These are phyloP conservation scores for Arthrinium phaeospermum DNA, from an alignment of 2,329 filamentous ascomycete genomes.

Conservation along the genomic window DNA sequence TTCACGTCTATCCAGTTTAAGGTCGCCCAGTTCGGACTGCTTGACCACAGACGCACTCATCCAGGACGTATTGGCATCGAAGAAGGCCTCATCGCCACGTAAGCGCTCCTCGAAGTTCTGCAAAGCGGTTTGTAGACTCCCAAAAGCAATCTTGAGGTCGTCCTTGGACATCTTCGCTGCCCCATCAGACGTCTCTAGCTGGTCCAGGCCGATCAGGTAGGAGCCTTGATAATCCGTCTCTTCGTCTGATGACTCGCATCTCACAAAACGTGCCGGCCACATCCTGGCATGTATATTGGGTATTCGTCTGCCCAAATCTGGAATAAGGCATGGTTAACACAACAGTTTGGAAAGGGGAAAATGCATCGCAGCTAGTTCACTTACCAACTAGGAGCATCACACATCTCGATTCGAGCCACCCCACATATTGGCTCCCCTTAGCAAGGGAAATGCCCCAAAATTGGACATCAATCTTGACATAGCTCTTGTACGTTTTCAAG, in stretches of 20 bases:
- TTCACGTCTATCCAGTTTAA: constrained; percentile 53
- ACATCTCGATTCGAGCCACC: constrained; percentile 69
- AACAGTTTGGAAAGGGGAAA: background rate
- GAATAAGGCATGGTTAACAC: background rate
- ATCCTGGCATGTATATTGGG: constrained; percentile 60
- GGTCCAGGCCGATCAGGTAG: constrained; percentile 65
- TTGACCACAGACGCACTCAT: constrained; percentile 49
- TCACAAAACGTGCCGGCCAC: constrained; percentile 67
- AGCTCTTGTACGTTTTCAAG: constrained; percentile 56
- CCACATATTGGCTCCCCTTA: constrained; percentile 61
- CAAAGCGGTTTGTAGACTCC: constrained; percentile 50
- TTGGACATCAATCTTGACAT: constrained; percentile 65
- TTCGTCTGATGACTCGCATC: constrained; percentile 33
- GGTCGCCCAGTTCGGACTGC: constrained; percentile 44
- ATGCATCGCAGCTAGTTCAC: constrained; percentile 29
- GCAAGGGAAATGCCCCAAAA: constrained; percentile 67
- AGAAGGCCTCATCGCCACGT: constrained; percentile 52
- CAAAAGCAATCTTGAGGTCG: constrained; percentile 48
- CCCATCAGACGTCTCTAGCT: constrained; percentile 32
- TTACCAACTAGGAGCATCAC: constrained; percentile 63
- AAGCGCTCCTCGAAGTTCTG: constrained; percentile 56
- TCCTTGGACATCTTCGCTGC: constrained; percentile 40
- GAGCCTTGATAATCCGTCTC: constrained; percentile 60
- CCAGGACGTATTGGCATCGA: constrained; percentile 55
- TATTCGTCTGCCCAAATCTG: constrained; percentile 61